Conservation (phyloP, 306 rosid species). For the Medicago ruthenica region DNA sequence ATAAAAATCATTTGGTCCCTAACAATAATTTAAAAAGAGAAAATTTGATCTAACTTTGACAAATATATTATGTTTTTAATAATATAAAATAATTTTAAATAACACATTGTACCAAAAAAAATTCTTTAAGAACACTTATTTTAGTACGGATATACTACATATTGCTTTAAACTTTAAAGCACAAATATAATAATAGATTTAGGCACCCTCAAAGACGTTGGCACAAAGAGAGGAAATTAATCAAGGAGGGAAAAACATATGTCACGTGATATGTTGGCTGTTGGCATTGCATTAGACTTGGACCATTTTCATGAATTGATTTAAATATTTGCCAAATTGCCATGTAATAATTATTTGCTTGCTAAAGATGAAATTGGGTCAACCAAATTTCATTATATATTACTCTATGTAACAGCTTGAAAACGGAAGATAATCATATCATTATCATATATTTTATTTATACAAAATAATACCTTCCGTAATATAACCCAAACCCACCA, state of each 20-base stretch:
- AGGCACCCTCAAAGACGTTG: slow-evolving; percentile 19
- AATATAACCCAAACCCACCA: slow-evolving; percentile 26
- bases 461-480: background rate
- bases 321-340: slow-evolving; percentile 10
- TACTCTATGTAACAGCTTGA: slow-evolving; percentile 1
- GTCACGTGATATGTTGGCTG: slow-evolving; percentile 52
- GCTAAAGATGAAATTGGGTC: slow-evolving; percentile 45
- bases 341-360: slow-evolving; percentile 43
- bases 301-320: slow-evolving; percentile 40
- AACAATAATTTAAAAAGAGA: too few relatives aligned
- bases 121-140: background rate
- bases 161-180: background rate
- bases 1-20: too few relatives aligned
- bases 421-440: background rate
- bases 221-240: slow-evolving; percentile 26
- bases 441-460: too few relatives aligned
- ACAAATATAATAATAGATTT: too few relatives aligned
- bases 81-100: too few relatives aligned
- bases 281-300: slow-evolving; percentile 35
- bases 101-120: too few relatives aligned
- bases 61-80: too few relatives aligned
- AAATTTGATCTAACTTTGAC: too few relatives aligned
- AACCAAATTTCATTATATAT: slow-evolving; percentile 41
- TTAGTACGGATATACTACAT: background rate
- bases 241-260: slow-evolving; percentile 37